Base-by-base conservation (phyloP, 2,329 filamentous ascomycete genomes). In the Apiospora kogelbergensis region DNA sequence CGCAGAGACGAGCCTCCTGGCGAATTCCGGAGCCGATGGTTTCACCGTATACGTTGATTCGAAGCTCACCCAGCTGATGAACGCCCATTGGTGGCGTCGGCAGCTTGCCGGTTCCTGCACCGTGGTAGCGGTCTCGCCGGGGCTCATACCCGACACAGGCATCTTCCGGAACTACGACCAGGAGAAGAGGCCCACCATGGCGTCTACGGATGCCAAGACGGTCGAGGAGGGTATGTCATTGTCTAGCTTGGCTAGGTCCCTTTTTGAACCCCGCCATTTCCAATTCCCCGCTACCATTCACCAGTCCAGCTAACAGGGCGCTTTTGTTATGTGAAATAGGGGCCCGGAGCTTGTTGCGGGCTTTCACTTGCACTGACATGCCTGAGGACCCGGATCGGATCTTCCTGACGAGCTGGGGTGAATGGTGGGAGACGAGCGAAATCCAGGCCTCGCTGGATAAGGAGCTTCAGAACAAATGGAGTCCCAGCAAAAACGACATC, bases 1-100 rank as follows among this genome's bases (percentile, higher is more conserved):
- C 11, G 30, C 53, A n/a, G 30, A 78, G 22, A 64, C 71, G 9
- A 72, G 79, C 37, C 71, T 77, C 64, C 69, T 80, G 26, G 81
- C 78, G 1, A 78, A 76, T 1, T 81, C 84, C 0, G 82, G 80
- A 3, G 75, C 75, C 0, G 72, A 75, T 0, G 71, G 65, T 0
- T 53, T 63, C 2, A 70, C 65, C 0, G 76, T 82, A 10, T 88
- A 88, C 70, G 26, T 71, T 10, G 77, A 80, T 48, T 82, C 81
- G 70, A 88, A 88, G 72, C 87, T 88, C 68, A 78, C 81, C 0
- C 84, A 85, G 70, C 80, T 88, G 0, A 81, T 88, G 0, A 79
- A 80, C 7, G 84, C 85, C 1, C 85, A 88, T 64, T 88, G 85
- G 85, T 88, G 86, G 86, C 84, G 84, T 1, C 84, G 85, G 3